Conservation (phyloP, 164 flowering plant species). For the Macadamia integrifolia region DNA sequence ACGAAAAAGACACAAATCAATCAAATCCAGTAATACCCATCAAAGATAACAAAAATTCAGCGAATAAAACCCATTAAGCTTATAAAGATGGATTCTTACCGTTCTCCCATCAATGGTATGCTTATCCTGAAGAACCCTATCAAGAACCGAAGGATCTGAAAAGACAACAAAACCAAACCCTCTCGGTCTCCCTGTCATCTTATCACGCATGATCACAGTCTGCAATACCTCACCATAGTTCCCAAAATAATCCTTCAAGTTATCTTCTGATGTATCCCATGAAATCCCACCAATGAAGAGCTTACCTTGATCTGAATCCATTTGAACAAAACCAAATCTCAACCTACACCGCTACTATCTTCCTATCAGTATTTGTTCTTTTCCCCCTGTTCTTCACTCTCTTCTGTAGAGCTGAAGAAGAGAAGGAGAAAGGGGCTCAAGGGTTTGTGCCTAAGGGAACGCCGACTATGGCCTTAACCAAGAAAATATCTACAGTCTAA, state of each 20-base stretch:
- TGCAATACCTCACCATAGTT: conserved; percentile 75
- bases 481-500: background rate
- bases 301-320: conserved; percentile 99
- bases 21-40: background rate
- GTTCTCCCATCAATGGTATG: conserved; percentile 81
- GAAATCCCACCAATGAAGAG: conserved; percentile 93
- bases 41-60: background rate
- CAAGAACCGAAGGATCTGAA: conserved; percentile 63
- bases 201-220: conserved; percentile 78
- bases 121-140: conserved; percentile 74
- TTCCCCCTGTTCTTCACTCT: background rate
- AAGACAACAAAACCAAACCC: conserved; percentile 76
- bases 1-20: background rate
- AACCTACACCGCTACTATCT: background rate
- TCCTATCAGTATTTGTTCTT: background rate
- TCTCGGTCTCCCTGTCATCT: conserved; percentile 53
- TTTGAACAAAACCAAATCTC: conserved; percentile 8
- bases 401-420: background rate
- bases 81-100: conserved; percentile 31
- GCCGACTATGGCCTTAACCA: background rate
- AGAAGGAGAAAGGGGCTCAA: background rate
- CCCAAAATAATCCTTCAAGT: conserved; percentile 66
- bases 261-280: conserved; percentile 89
- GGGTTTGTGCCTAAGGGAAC: background rate
- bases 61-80: background rate